Evolutionary conservation across 371 early-diverging fungal species (phyloP), one percentile per base, ranked within the genome.

Genomic region (Umbelopsis sp.): DNA sequence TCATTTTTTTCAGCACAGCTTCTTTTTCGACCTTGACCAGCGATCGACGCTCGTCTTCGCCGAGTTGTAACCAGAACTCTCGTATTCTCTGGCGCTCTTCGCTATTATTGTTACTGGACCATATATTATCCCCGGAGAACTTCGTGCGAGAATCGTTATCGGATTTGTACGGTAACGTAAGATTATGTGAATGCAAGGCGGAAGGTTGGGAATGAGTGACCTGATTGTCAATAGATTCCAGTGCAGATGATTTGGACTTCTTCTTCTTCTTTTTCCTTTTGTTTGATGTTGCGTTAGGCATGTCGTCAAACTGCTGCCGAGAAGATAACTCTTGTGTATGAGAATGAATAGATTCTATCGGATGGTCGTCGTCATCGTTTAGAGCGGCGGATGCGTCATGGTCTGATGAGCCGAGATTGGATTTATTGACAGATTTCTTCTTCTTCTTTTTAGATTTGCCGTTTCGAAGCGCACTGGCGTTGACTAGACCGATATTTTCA

Each of bases 11-110:
- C 66, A 95, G 77, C 0, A 97, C 96, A 18, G 95, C 92, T 69
- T 95, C 95, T 76, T 95, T 95, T 74, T 97, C 97, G 18, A 94
- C 88, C 70, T 93, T 89, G 14, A 96, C 93, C 29, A 97, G 80
- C 5, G 89, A 86, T 48, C 93, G 82, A 35, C 96, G 87, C 72
- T 97, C 95, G 22, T 90, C 89, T 73, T 96, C 95, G 63, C 89
- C 87, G 20, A 97, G 78, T 44, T 91, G 90, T 50, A 96, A 78
- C 97, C 97, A 97, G 74, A 94, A 97, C 68, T 94, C 93, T 50
- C 96, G 87, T 70, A 97, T 93, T 65, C 90, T 86, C 67, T 87
- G 89, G 41, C 92, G 88, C 75, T 97, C 96, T 73, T 93, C 93
- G 22, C 86, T 84, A 69, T 90, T 88, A 24, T 90, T 89, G 66